These are phyloP conservation scores for Endothia cerciana DNA, from an alignment of 2,329 filamentous ascomycete genomes.

Conservation along the genomic window DNA sequence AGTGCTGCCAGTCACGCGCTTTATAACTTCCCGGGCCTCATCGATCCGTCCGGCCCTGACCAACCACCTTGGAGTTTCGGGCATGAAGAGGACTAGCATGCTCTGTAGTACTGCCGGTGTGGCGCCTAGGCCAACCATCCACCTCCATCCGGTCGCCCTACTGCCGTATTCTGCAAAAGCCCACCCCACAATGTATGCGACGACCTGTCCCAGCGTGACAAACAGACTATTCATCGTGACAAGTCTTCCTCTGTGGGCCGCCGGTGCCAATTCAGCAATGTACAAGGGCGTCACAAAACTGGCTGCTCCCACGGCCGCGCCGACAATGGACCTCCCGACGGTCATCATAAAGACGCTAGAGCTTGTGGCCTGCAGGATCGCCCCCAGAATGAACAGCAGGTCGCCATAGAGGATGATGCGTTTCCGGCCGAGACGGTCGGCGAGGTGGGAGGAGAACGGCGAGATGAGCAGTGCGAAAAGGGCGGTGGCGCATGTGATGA, in stretches of 20 bases:
- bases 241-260: conserved; percentile 74
- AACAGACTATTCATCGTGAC: conserved; percentile 83
- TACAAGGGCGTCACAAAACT: conserved; percentile 87
- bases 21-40: conserved; percentile 68
- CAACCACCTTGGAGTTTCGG: conserved; percentile 88
- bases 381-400: conserved; percentile 69
- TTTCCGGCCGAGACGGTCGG: conserved; percentile 64
- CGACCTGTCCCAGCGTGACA: conserved; percentile 84
- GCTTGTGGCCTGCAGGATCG: conserved; percentile 65
- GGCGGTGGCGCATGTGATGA: conserved; percentile 72
- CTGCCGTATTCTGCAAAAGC: conserved; percentile 62
- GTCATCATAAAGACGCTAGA: conserved; percentile 67
- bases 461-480: conserved; percentile 68
- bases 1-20: conserved; percentile 61
- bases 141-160: conserved; percentile 72
- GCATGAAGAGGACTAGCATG: conserved; percentile 70
- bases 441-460: conserved; percentile 66
- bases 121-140: conserved; percentile 88
- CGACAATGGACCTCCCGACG: conserved; percentile 68
- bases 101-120: conserved; percentile 75
- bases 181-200: conserved; percentile 87
- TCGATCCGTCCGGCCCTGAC: conserved; percentile 67
- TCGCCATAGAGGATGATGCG: conserved; percentile 67
- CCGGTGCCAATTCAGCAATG: conserved; percentile 83
- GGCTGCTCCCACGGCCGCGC: conserved; percentile 73